Conservation (phyloP, 805 yeast species). For the Teunomyces stri region DNA sequence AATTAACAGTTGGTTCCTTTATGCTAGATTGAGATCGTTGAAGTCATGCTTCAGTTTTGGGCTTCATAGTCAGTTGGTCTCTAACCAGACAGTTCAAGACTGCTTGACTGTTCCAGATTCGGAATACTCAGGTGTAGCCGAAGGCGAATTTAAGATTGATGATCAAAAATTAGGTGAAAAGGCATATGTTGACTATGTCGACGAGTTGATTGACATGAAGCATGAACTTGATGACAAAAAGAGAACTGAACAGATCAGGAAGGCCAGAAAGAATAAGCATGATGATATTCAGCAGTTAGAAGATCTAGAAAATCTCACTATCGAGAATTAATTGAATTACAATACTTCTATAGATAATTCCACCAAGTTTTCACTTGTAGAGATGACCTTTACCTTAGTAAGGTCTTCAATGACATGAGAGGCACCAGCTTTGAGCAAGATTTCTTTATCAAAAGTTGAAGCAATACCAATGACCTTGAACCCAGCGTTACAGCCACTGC, state of each 20-base stretch:
- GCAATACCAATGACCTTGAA: conserved; percentile 19
- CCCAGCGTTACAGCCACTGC: conserved; percentile 18
- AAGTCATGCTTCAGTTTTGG: conserved; percentile 54
- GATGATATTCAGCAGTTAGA: conserved; percentile 25
- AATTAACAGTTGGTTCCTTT: conserved; percentile 51
- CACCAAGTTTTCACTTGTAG: background rate
- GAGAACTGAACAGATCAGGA: conserved; percentile 34
- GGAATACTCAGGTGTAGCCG: conserved; percentile 5
- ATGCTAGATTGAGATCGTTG: conserved; percentile 46
- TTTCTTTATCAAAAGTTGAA: conserved; percentile 15
- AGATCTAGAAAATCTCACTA: conserved; percentile 27
- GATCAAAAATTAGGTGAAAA: conserved; percentile 6
- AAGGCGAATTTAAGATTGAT: conserved; percentile 6
- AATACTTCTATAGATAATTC: background rate
- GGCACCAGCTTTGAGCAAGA: conserved; percentile 16
- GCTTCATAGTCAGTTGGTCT: conserved; percentile 46
- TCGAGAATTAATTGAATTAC: conserved; percentile 10
- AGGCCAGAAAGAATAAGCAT: conserved; percentile 36
- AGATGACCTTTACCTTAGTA: conserved; percentile 8
- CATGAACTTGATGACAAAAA: conserved; percentile 28
- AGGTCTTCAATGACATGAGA: conserved; percentile 17
- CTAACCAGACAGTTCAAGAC: conserved; percentile 32
- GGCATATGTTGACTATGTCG: conserved; percentile 8
- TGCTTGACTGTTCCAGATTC: conserved; percentile 33
- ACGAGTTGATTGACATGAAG: conserved; percentile 7